These are phyloP conservation scores for Gentiana dahurica DNA, from an alignment of 257 asterid species.

Conservation along the genomic window DNA sequence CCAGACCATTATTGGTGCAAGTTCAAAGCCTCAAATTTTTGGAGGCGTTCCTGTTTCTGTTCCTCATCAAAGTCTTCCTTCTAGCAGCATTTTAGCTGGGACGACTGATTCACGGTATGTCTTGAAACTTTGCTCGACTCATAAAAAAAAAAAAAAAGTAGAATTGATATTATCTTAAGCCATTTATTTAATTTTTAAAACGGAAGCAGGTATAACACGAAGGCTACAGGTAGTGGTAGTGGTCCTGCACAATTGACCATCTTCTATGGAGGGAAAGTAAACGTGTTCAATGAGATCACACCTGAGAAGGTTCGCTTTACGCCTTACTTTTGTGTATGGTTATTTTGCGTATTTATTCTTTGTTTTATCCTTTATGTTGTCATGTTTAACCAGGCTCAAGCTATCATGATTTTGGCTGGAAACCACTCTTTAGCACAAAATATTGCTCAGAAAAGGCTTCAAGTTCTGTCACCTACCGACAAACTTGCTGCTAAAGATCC, in stretches of 20 bases:
- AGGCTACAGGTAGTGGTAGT: slow-evolving; percentile 15
- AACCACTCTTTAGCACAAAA: slow-evolving; percentile 21
- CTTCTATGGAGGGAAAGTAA: slow-evolving; percentile 62
- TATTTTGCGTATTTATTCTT: neutral
- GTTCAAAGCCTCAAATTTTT: slow-evolving; percentile 32
- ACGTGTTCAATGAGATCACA: slow-evolving; percentile 58
- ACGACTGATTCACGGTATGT: slow-evolving; percentile 46
- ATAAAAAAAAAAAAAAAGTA: neutral
- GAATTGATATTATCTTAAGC: neutral
- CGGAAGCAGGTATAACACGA: slow-evolving; percentile 32
- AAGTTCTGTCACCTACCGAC: slow-evolving; percentile 31
- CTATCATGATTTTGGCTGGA: slow-evolving; percentile 71
- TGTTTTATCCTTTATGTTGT: neutral
- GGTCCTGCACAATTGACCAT: slow-evolving; percentile 58
- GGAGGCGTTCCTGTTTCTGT: slow-evolving; percentile 29
- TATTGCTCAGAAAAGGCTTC: slow-evolving; percentile 30
- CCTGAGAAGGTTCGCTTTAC: slow-evolving; percentile 57
- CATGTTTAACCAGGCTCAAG: slow-evolving; percentile 53
- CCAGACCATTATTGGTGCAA: slow-evolving; percentile 24
- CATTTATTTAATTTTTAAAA: slow-evolving; percentile 1
- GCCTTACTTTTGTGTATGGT: neutral
- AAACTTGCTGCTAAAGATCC: slow-evolving; percentile 32
- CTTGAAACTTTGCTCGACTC: neutral
- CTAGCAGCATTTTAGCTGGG: slow-evolving; percentile 28
- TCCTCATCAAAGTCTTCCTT: slow-evolving; percentile 21